Conservation (phyloP, 2,329 filamentous ascomycete species). For the Sordariomycetes sp. region DNA sequence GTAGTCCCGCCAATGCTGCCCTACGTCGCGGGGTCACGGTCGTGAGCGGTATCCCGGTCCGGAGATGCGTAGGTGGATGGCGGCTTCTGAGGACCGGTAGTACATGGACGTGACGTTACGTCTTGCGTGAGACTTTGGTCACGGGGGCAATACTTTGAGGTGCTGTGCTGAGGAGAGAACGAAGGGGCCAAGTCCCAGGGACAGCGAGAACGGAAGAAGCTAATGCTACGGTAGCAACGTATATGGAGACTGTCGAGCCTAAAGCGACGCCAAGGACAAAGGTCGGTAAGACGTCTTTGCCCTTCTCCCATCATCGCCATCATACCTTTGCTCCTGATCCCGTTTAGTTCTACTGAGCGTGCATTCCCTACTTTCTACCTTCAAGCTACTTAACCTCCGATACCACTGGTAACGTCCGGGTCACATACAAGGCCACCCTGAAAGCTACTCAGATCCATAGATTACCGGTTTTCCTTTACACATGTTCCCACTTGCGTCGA, state of each 20-base stretch:
- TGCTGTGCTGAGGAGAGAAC: background rate
- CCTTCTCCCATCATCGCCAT: background rate
- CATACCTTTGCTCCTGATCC: background rate
- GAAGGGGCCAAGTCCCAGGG: background rate
- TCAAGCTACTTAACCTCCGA: background rate
- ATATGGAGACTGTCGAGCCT: conserved; percentile 1
- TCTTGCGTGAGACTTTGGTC: background rate
- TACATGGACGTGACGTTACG: no score
- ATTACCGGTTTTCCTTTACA: no score
- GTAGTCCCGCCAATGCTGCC: background rate
- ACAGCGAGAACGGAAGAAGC: conserved; percentile 5
- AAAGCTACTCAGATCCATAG: no score
- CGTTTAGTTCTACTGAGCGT: background rate
- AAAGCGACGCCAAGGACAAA: conserved; percentile 5
- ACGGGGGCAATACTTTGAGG: background rate
- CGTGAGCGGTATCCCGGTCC: background rate
- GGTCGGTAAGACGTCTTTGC: background rate
- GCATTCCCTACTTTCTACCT: background rate
- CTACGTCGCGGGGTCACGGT: background rate
- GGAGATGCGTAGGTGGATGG: background rate
- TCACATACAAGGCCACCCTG: no score
- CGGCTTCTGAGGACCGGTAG: no score
- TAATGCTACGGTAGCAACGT: conserved; percentile 3
- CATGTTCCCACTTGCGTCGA: no score
- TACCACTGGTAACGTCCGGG: background rate